phyloP scores from a whole-genome alignment of 768 basidiomycete genomes.

The Mycena floridula region DNA sequence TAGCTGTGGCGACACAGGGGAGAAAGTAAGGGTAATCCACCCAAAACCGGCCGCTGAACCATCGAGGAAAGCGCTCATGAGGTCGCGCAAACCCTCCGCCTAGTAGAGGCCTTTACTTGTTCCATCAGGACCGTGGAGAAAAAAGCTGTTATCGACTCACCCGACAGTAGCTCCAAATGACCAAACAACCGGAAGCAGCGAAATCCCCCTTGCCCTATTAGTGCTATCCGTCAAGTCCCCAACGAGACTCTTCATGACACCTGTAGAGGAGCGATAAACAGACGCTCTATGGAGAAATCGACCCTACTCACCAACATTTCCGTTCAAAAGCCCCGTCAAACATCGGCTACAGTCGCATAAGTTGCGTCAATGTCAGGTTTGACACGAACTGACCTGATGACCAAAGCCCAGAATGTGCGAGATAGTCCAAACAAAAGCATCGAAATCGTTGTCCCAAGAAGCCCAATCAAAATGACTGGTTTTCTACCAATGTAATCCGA shows the following conservation, averaged over 20 bases:
- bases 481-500: conserved; percentile 59
- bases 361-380: conserved; percentile 1
- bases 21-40: conserved; percentile 43
- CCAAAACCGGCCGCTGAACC: conserved; percentile 45
- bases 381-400: conserved; percentile 41
- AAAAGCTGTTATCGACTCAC: conserved; percentile 6
- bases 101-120: conserved; percentile 41
- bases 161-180: conserved; percentile 12
- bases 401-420: conserved; percentile 43
- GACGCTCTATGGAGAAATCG: too few species aligned
- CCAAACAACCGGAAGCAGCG: conserved; percentile 36
- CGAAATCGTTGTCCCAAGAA: conserved; percentile 44
- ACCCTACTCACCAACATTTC: conserved; percentile 66
- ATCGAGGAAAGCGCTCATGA: conserved; percentile 44
- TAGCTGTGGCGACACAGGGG: conserved; percentile 2
- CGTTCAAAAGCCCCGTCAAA: conserved; percentile 61
- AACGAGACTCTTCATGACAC: conserved; percentile 41
- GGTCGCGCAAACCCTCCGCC: conserved; percentile 53
- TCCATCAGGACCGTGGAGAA: not conserved
- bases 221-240: conserved; percentile 35
- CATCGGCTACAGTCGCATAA: conserved; percentile 45
- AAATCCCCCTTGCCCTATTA: conserved; percentile 34
- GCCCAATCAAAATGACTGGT: conserved; percentile 50
- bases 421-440: conserved; percentile 61
- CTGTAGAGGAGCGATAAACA: too few species aligned